Conservation (phyloP, 73 alveolate species). For the Durusdinium trenchii region DNA sequence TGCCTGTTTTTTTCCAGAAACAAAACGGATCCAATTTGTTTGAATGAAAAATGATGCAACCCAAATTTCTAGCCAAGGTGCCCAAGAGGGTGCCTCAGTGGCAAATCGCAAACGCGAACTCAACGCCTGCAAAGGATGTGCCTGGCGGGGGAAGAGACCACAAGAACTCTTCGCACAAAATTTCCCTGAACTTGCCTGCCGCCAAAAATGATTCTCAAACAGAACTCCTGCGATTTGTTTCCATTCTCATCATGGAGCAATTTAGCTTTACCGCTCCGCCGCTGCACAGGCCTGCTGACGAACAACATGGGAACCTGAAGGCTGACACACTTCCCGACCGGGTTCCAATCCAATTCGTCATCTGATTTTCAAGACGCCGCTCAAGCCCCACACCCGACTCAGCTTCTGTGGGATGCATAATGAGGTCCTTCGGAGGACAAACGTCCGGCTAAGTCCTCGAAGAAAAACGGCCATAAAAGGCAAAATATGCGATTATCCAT, state of each 20-base stretch:
- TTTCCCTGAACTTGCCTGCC: no score
- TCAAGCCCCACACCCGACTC: background rate
- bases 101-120: constrained; percentile 68
- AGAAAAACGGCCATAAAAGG: no score
- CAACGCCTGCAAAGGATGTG: constrained; percentile 70
- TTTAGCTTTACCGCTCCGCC: background rate
- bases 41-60: background rate
- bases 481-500: no score
- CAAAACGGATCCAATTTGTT: background rate
- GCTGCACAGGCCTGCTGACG: background rate
- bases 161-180: no score
- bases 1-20: background rate
- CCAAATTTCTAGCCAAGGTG: background rate
- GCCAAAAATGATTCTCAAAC: no score
- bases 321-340: background rate
- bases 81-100: constrained; percentile 70
- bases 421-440: no score
- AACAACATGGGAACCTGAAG: background rate
- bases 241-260: no score
- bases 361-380: background rate
- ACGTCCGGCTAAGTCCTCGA: no score
- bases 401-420: background rate
- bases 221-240: background rate
- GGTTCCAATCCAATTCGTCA: background rate
- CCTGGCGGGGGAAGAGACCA: background rate